A percentile compares a stretch with the other conserved stretches of the same genome.
These are phyloP conservation scores for Cenococcum geophilum DNA, from an alignment of 495 filamentous ascomycete genomes.

Conservation along the genomic window DNA sequence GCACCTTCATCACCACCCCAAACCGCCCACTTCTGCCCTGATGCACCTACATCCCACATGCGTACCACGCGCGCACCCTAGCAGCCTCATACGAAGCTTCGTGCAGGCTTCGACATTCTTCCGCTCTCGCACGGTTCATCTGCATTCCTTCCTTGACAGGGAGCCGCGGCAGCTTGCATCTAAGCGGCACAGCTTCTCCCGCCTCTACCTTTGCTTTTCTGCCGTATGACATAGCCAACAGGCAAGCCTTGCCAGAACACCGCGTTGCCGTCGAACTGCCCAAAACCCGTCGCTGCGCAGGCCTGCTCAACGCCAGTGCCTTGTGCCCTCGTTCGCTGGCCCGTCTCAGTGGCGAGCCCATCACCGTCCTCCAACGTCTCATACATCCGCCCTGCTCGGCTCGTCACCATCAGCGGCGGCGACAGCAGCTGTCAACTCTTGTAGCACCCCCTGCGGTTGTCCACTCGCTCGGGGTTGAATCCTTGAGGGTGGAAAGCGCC, in stretches of 20 bases:
- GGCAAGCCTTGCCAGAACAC: not conserved
- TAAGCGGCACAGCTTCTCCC: conserved; percentile 2
- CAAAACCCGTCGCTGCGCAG: not conserved
- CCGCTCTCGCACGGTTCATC: conserved; percentile 15
- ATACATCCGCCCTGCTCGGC: not conserved
- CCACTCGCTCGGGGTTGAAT: conserved; percentile 10
- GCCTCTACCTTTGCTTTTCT: not conserved
- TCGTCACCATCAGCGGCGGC: not conserved
- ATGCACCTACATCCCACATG: not conserved
- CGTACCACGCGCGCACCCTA: not conserved
- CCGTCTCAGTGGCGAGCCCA: not conserved
- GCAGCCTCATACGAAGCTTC: conserved; percentile 13
- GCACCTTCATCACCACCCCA: not conserved
- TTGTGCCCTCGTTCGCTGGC: not conserved
- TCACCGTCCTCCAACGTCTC: not conserved
- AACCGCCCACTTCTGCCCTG: not conserved
- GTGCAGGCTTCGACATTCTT: conserved; percentile 16
- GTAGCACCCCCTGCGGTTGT: conserved; percentile 9
- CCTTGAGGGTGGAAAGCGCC: conserved; percentile 11
- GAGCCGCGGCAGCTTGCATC: conserved; percentile 14
- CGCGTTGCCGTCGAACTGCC: not conserved
- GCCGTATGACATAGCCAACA: conserved; percentile 17
- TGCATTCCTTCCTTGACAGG: conserved; percentile 9
- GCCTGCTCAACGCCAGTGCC: not conserved
- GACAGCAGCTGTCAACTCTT: conserved; percentile 5